Conservation (phyloP, 1,139 yeast genomes). For the Dujonia santamariae region DNA sequence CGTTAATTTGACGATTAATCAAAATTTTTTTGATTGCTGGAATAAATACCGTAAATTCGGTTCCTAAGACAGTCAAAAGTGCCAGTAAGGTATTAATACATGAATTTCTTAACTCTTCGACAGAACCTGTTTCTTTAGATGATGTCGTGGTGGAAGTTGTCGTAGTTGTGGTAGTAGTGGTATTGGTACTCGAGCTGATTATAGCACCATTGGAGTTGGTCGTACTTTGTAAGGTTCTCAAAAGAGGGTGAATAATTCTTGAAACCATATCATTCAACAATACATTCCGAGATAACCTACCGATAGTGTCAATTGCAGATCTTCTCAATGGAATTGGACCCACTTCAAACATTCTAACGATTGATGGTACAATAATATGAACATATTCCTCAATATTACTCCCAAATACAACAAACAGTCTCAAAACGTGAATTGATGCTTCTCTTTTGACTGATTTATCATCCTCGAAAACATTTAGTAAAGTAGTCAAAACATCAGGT, state of each 20-base stretch:
- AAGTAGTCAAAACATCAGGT: slow-evolving; percentile 71
- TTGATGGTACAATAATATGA: slow-evolving; percentile 80
- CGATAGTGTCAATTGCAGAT: slow-evolving; percentile 82
- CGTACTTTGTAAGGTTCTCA: slow-evolving; percentile 58
- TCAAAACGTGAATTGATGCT: slow-evolving; percentile 73
- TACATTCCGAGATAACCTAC: slow-evolving; percentile 72
- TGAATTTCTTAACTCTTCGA: slow-evolving; percentile 61
- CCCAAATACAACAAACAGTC: slow-evolving; percentile 87
- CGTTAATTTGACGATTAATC: slow-evolving; percentile 61
- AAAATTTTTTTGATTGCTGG: slow-evolving; percentile 80
- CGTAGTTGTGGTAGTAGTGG: background rate
- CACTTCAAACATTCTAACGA: slow-evolving; percentile 76
- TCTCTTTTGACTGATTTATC: slow-evolving; percentile 65
- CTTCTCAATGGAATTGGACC: slow-evolving; percentile 59
- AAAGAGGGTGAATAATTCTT: slow-evolving; percentile 80
- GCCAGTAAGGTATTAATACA: slow-evolving; percentile 81
- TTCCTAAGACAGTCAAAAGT: slow-evolving; percentile 74
- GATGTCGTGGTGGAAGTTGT: background rate
- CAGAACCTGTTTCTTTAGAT: slow-evolving; percentile 21
- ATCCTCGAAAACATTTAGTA: slow-evolving; percentile 74
- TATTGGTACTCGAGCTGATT: slow-evolving; percentile 4
- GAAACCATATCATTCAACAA: slow-evolving; percentile 87
- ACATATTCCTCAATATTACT: slow-evolving; percentile 84
- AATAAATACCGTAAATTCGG: slow-evolving; percentile 81
- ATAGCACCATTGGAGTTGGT: background rate